phyloP scores from a whole-genome alignment of 441 rosid species.

The Brassica hybrid region DNA sequence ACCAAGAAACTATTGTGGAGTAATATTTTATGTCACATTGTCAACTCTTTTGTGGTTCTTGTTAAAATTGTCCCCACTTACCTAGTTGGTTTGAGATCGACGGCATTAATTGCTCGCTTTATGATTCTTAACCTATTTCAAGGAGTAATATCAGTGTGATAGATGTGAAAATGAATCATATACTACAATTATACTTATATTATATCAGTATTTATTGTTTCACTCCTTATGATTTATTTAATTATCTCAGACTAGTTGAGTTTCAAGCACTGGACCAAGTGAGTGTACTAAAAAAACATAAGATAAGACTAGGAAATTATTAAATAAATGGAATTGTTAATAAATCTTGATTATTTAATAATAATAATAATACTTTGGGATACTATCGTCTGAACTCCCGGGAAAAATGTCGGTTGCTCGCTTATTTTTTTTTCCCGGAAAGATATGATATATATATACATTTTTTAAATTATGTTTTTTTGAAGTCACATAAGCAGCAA shows the following conservation, averaged over 20 bases:
- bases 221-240: not conserved
- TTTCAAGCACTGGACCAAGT: conserved; percentile 1
- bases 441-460: not conserved
- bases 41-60: conserved; percentile 42
- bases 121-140: not conserved
- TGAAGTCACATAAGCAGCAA: conserved; percentile 20
- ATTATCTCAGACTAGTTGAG: conserved; percentile 18
- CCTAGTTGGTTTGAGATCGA: conserved; percentile 41
- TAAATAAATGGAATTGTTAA: too few relatives aligned
- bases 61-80: too few relatives aligned
- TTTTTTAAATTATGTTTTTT: not conserved
- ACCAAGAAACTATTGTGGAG: conserved; percentile 27
- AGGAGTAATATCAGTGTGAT: too few relatives aligned
- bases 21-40: conserved; percentile 20
- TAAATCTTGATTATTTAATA: not conserved
- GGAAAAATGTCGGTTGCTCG: conserved; percentile 41
- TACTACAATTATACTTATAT: not conserved
- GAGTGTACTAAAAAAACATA: conserved; percentile 28
- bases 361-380: conserved; percentile 11
- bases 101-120: conserved; percentile 25
- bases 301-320: not conserved
- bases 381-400: conserved; percentile 33
- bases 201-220: not conserved
- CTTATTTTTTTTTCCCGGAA: conserved; percentile 32
- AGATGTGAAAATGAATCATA: conserved; percentile 14